phyloP scores from a whole-genome alignment of 2,329 filamentous ascomycete genomes.

The Neopestalotiopsis sp. region DNA sequence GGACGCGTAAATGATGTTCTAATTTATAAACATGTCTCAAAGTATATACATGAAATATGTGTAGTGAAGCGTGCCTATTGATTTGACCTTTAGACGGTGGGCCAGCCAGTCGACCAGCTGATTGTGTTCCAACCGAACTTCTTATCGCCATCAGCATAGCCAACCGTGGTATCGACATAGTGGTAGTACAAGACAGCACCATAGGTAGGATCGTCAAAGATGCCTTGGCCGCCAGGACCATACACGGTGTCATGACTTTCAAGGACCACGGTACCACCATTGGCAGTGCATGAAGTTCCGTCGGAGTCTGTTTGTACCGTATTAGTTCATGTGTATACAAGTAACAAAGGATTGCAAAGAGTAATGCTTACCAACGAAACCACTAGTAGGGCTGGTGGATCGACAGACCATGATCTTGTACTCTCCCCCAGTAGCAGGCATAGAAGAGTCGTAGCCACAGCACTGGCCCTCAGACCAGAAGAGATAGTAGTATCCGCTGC shows the following conservation, averaged over 20 bases:
- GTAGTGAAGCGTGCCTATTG: background rate
- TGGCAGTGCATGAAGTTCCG: conserved; percentile 56
- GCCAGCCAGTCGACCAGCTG: conserved; percentile 54
- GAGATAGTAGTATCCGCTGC: conserved; percentile 64
- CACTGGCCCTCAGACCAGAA: conserved; percentile 67
- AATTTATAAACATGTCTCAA: background rate
- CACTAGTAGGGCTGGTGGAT: conserved; percentile 52
- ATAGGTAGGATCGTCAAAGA: conserved; percentile 52
- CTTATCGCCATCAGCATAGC: conserved; percentile 46
- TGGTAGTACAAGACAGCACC: conserved; percentile 68
- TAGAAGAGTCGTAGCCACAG: conserved; percentile 60
- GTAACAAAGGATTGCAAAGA: background rate
- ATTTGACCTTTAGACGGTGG: conserved; percentile 33
- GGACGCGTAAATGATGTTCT: no score
- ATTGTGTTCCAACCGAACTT: conserved; percentile 57
- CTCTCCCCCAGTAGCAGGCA: conserved; percentile 60
- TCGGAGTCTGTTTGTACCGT: conserved; percentile 39
- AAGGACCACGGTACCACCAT: conserved; percentile 64
- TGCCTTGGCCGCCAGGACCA: conserved; percentile 66
- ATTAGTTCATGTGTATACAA: background rate
- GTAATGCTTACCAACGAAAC: conserved; percentile 50
- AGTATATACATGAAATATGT: conserved; percentile 6
- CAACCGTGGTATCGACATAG: conserved; percentile 48
- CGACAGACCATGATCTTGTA: conserved; percentile 71
- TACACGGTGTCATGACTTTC: conserved; percentile 63